These are phyloP conservation scores for Chrysosporium queenslandicum DNA, from an alignment of 2,329 filamentous ascomycete genomes.

Conservation along the genomic window DNA sequence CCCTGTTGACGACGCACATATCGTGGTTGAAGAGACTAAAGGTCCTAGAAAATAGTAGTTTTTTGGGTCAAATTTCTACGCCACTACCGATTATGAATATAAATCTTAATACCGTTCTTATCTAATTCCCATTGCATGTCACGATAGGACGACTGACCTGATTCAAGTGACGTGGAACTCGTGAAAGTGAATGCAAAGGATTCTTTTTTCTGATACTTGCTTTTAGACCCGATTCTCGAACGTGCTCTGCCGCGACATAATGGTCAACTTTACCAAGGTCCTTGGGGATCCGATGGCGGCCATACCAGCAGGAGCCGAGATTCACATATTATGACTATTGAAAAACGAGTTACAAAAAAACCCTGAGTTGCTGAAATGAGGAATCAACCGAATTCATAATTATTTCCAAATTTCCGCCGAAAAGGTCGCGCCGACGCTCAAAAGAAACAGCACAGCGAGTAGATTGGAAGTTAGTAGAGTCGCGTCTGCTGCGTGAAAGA, in stretches of 20 bases:
- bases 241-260: too few species aligned
- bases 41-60: background rate
- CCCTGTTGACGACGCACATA: background rate
- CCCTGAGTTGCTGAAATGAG: background rate
- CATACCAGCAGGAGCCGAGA: too few species aligned
- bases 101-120: background rate
- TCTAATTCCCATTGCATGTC: background rate
- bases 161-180: too few species aligned
- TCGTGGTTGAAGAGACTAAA: background rate
- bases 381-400: background rate
- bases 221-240: too few species aligned
- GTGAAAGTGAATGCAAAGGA: too few species aligned
- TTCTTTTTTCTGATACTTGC: too few species aligned
- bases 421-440: background rate
- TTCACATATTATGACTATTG: background rate
- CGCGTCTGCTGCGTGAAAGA: background rate
- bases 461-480: background rate
- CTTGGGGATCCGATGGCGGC: too few species aligned
- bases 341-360: too few species aligned
- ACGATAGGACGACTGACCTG: too few species aligned
- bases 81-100: background rate
- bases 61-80: background rate
- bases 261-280: too few species aligned
- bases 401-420: background rate
- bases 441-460: background rate